Percentiles rank a stretch among this genome's conserved stretches.
Evolutionary conservation across 2,329 filamentous ascomycete species (phyloP).

Genomic region (Fusarium newnesense): DNA sequence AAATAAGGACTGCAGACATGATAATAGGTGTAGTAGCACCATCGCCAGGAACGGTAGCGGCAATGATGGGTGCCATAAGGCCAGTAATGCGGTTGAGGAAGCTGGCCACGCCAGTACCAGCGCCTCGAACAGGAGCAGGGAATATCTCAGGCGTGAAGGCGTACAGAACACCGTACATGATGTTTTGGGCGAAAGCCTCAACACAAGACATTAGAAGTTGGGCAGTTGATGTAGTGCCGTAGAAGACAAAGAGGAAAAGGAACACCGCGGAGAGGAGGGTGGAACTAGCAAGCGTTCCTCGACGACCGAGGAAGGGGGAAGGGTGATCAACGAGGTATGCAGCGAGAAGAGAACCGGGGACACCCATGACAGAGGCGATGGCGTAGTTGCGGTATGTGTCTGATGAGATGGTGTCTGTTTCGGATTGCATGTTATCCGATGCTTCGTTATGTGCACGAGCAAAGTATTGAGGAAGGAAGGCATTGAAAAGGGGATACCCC

Average conservation of each 20-base stretch:
- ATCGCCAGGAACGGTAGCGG: constrained; percentile 68
- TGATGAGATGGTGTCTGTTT: constrained; percentile 53
- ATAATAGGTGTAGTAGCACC: constrained; percentile 68
- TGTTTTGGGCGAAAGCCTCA: constrained; percentile 78
- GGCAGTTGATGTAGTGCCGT: constrained; percentile 64
- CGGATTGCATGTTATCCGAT: constrained; percentile 42
- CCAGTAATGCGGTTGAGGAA: constrained; percentile 76
- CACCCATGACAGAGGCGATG: constrained; percentile 80
- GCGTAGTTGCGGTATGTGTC: constrained; percentile 82
- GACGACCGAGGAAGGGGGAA: constrained; percentile 73
- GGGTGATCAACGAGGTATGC: constrained; percentile 76
- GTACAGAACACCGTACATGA: constrained; percentile 82
- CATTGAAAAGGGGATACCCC: constrained; percentile 89
- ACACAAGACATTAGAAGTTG: constrained; percentile 75
- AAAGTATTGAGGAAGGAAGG: constrained; percentile 89
- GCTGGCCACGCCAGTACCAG: constrained; percentile 76
- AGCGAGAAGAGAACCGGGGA: constrained; percentile 80
- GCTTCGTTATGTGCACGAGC: constrained; percentile 61
- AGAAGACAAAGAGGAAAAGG: constrained; percentile 73
- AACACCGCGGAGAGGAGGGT: constrained; percentile 75
- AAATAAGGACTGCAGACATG: constrained; percentile 65
- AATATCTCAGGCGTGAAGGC: constrained; percentile 83
- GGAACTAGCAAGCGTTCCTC: constrained; percentile 75
- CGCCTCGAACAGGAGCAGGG: constrained; percentile 76
- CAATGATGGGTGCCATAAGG: constrained; percentile 74